phyloP scores from a whole-genome alignment of 306 rosid genomes.

The Hylodesmum podocarpum region DNA sequence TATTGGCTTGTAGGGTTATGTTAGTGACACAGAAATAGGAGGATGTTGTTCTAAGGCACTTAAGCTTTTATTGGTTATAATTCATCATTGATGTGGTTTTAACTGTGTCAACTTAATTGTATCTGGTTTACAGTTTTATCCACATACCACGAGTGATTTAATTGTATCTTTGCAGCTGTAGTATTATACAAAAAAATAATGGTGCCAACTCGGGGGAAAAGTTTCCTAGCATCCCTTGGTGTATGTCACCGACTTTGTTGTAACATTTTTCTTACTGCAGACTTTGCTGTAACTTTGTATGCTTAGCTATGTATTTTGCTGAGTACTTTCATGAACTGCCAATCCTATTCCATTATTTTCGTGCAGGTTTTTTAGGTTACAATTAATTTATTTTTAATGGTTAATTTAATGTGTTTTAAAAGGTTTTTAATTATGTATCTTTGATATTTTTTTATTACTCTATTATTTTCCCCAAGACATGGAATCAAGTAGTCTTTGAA shows the following conservation, averaged over 20 bases:
- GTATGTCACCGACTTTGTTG: not conserved
- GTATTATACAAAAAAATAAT: not conserved
- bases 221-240: not conserved
- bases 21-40: not conserved
- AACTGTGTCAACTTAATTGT: not conserved
- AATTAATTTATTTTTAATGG: too few species aligned
- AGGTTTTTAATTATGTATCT: too few species aligned
- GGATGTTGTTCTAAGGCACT: slow-evolving; percentile 6
- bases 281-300: not conserved
- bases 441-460: too few species aligned
- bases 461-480: too few species aligned
- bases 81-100: slow-evolving; percentile 10
- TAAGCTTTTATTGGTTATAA: slow-evolving; percentile 10
- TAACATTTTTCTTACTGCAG: not conserved
- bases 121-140: not conserved
- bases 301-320: not conserved
- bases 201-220: not conserved
- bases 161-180: not conserved
- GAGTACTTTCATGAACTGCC: not conserved
- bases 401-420: too few species aligned
- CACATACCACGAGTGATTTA: not conserved
- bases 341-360: too few species aligned
- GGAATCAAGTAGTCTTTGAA: too few species aligned
- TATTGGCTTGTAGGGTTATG: slow-evolving; percentile 4
- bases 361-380: too few species aligned